Evolutionary conservation across 805 yeast genomes (phyloP).

Genomic region (Metschnikowia henanensis): DNA sequence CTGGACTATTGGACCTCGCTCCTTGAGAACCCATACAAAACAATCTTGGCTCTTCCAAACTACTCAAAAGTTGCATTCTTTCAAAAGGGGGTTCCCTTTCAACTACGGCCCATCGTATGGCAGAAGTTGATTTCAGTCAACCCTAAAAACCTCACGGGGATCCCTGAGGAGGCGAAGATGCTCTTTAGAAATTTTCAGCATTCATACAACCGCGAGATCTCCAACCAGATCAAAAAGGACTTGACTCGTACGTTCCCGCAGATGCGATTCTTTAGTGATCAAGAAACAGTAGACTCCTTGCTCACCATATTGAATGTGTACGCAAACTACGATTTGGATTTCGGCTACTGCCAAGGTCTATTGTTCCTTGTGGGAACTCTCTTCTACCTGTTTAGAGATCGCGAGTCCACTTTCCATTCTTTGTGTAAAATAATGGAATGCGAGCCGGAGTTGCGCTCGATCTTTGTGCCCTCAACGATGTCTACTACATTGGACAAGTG

Average conservation of each 20-base stretch:
- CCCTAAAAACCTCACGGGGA: conserved; percentile 23
- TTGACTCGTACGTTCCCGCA: conserved; percentile 60
- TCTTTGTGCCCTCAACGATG: conserved; percentile 50
- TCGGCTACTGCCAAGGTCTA: conserved; percentile 70
- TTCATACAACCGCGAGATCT: conserved; percentile 38
- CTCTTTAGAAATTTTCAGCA: conserved; percentile 43
- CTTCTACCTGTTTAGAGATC: conserved; percentile 37
- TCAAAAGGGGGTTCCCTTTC: conserved; percentile 46
- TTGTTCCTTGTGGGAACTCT: conserved; percentile 63
- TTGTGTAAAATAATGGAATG: conserved; percentile 59
- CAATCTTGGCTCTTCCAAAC: conserved; percentile 47
- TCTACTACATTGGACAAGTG: conserved; percentile 54
- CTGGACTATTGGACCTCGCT: conserved; percentile 46
- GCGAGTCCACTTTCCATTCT: conserved; percentile 49
- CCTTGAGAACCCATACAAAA: conserved; percentile 43
- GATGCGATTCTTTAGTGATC: conserved; percentile 46
- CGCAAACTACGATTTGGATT: conserved; percentile 61
- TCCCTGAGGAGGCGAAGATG: conserved; percentile 35
- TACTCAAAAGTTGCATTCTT: conserved; percentile 45
- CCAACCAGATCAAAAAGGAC: conserved; percentile 53
- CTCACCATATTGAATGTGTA: conserved; percentile 60
- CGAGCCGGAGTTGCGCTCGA: conserved; percentile 49
- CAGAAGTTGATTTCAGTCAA: conserved; percentile 34
- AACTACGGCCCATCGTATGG: conserved; percentile 47
- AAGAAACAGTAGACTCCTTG: conserved; percentile 44